These are phyloP conservation scores for Neurospora crassa DNA, from an alignment of 2,329 filamentous ascomycete genomes.

Conservation along the genomic window DNA sequence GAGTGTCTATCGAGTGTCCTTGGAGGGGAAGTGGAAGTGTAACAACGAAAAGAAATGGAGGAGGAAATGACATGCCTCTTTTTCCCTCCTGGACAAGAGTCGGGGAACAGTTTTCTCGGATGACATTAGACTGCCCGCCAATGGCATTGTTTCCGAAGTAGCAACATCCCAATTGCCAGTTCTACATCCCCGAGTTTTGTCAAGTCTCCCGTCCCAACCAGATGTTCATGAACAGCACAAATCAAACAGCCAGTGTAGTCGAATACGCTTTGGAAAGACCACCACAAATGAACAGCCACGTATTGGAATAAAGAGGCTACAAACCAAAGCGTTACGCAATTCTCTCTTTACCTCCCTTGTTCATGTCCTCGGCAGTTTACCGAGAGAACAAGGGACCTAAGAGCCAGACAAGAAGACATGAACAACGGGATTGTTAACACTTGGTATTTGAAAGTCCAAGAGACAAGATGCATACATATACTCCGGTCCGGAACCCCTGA, in stretches of 20 bases:
- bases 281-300: neutral
- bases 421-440: neutral
- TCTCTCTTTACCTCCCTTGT: neutral
- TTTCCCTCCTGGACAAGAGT: neutral
- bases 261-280: neutral
- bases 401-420: neutral
- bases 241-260: neutral
- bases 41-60: neutral
- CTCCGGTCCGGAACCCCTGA: neutral
- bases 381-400: neutral
- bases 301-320: neutral
- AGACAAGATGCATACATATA: neutral
- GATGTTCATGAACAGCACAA: neutral
- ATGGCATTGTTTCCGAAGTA: too few species aligned
- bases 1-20: neutral
- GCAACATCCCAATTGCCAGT: too few species aligned
- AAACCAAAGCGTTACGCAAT: neutral
- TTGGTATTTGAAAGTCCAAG: neutral
- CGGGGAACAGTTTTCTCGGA: too few species aligned
- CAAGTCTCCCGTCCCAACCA: too few species aligned
- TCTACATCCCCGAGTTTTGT: too few species aligned
- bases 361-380: neutral
- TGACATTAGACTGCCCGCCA: neutral
- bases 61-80: neutral
- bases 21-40: neutral